Evolutionary conservation across 1,284 basidiomycete species (phyloP).

Genomic region (Ustanciosporium gigantosporum): DNA sequence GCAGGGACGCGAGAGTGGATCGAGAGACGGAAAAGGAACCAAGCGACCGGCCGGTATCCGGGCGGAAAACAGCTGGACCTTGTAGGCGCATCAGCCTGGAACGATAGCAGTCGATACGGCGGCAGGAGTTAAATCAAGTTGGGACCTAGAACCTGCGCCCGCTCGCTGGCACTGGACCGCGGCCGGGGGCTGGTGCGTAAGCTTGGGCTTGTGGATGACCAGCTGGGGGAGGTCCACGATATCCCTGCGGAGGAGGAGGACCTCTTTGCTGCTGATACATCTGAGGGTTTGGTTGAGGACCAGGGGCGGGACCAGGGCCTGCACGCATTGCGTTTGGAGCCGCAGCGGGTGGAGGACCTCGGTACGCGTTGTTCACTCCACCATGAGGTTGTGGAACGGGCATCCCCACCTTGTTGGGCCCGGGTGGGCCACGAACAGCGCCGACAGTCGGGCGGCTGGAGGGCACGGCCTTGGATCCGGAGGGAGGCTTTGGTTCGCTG

Average conservation of each 20-base stretch:
- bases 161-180: conserved; percentile 21
- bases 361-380: conserved; percentile 18
- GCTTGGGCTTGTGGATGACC: conserved; percentile 15
- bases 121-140: not conserved
- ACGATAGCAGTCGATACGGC: no score
- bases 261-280: conserved; percentile 34
- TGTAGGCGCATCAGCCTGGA: no score
- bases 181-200: conserved; percentile 19
- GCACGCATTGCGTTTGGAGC: conserved; percentile 19
- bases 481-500: conserved; percentile 15
- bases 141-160: conserved; percentile 25
- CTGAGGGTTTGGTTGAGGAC: conserved; percentile 31
- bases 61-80: no score
- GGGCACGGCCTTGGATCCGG: conserved; percentile 15
- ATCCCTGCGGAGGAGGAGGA: conserved; percentile 20
- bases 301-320: conserved; percentile 8
- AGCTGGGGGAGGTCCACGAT: conserved; percentile 19
- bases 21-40: no score
- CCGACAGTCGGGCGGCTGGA: conserved; percentile 30
- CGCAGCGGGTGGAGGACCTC: conserved; percentile 17
- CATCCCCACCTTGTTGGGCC: conserved; percentile 17
- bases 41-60: no score
- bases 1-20: no score
- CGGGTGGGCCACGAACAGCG: conserved; percentile 11
- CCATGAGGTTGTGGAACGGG: conserved; percentile 28